phyloP scores from a whole-genome alignment of 176 grass and related monocot species.

The Pontederia paniculata region DNA sequence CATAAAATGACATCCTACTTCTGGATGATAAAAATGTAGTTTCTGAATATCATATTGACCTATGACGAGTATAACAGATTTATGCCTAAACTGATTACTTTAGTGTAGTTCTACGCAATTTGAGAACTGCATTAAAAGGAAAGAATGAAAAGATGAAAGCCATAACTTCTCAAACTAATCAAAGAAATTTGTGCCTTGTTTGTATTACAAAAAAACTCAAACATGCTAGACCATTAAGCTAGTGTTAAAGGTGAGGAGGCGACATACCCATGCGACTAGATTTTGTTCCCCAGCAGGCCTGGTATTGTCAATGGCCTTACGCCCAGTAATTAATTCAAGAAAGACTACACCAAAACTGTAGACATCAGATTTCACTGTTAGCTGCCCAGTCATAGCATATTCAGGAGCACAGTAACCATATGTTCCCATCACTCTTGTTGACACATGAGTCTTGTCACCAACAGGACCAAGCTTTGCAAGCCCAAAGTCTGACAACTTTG shows the following conservation, averaged over 20 bases:
- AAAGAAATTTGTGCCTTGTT: no score
- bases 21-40: no score
- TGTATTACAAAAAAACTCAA: no score
- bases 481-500: conserved; percentile 11
- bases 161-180: no score
- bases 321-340: conserved; percentile 12
- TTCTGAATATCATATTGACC: no score
- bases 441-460: conserved; percentile 14
- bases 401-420: conserved; percentile 17
- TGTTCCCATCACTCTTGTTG: conserved; percentile 14
- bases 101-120: no score
- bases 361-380: conserved; percentile 15
- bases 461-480: conserved; percentile 16
- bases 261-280: conserved; percentile 12
- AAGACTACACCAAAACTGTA: conserved; percentile 13
- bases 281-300: conserved; percentile 9
- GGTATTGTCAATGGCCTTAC: conserved; percentile 8
- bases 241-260: neutral
- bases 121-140: no score
- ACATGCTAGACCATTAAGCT: no score
- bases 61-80: no score
- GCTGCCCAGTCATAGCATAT: conserved; percentile 14
- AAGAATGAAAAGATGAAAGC: no score
- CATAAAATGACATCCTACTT: no score
- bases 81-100: no score